A percentile compares a stretch with the other conserved stretches of the same genome.
Evolutionary conservation across 768 basidiomycete genomes (phyloP).

Genomic region (Gymnopilus dilepis): DNA sequence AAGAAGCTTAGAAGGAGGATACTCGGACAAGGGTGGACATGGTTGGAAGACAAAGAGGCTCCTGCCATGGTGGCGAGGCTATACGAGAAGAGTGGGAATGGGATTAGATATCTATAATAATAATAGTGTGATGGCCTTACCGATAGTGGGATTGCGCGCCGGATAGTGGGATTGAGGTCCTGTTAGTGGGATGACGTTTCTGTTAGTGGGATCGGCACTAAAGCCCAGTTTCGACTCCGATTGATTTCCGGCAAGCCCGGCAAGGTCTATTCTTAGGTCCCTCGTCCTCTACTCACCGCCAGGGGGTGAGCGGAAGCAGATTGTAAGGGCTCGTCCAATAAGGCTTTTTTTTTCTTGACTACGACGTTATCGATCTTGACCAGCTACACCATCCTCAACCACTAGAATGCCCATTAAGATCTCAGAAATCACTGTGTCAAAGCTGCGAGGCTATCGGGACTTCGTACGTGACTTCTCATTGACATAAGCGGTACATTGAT

Average conservation of each 20-base stretch:
- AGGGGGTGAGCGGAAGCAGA: background rate
- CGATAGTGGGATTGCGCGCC: slow-evolving; percentile 5
- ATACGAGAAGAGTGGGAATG: background rate
- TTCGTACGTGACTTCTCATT: background rate
- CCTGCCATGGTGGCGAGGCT: no score
- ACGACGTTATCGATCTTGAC: background rate
- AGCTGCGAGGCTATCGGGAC: background rate
- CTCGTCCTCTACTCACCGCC: background rate
- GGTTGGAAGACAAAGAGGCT: no score
- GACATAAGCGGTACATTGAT: background rate
- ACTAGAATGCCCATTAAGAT: background rate
- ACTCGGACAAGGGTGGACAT: no score
- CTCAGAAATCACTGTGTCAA: background rate
- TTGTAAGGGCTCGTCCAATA: background rate
- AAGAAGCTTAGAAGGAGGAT: no score
- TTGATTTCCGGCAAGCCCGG: background rate
- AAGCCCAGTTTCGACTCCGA: background rate
- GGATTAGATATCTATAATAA: background rate
- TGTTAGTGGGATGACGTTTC: background rate
- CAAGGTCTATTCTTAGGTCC: background rate
- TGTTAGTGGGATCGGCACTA: background rate
- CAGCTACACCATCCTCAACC: background rate
- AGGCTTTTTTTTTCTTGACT: background rate
- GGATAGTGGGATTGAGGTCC: background rate
- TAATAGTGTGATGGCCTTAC: background rate